Conservation (phyloP, 345 rosid genomes). For the Boechera stricta region DNA sequence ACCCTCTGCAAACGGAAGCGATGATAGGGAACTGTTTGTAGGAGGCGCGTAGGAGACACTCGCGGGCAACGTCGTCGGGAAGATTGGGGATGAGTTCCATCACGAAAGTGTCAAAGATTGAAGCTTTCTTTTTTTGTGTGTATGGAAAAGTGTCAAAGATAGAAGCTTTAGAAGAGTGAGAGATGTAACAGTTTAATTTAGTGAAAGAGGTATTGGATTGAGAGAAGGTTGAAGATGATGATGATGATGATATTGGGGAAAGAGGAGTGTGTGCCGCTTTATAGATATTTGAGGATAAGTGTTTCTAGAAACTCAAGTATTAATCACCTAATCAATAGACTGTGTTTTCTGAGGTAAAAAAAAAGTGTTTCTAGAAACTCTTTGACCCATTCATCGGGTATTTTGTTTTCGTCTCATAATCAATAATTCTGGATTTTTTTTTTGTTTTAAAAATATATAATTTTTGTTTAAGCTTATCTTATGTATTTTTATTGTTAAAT, state of each 20-base stretch:
- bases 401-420: neutral
- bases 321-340: too few species aligned
- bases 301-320: too few species aligned
- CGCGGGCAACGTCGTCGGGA: constrained; percentile 65
- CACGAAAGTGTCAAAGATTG: neutral
- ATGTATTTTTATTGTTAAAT: neutral
- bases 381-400: neutral
- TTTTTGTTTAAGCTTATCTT: neutral
- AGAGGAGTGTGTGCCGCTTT: constrained; percentile 39
- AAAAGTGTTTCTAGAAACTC: constrained; percentile 35
- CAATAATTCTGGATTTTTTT: neutral
- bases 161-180: neutral
- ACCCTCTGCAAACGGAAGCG: constrained; percentile 58
- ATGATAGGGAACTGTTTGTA: constrained; percentile 52
- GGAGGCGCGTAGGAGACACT: constrained; percentile 60
- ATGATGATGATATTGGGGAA: neutral
- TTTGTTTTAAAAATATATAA: neutral
- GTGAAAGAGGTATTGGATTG: constrained; percentile 17
- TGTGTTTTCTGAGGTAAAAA: too few species aligned
- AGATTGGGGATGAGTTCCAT: constrained; percentile 74
- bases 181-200: neutral
- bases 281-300: constrained; percentile 32
- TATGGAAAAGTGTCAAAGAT: neutral
- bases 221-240: constrained; percentile 39
- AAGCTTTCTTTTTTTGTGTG: neutral